These are phyloP conservation scores for Cercospora citrullina DNA, from an alignment of 2,329 filamentous ascomycete species.

Conservation along the genomic window DNA sequence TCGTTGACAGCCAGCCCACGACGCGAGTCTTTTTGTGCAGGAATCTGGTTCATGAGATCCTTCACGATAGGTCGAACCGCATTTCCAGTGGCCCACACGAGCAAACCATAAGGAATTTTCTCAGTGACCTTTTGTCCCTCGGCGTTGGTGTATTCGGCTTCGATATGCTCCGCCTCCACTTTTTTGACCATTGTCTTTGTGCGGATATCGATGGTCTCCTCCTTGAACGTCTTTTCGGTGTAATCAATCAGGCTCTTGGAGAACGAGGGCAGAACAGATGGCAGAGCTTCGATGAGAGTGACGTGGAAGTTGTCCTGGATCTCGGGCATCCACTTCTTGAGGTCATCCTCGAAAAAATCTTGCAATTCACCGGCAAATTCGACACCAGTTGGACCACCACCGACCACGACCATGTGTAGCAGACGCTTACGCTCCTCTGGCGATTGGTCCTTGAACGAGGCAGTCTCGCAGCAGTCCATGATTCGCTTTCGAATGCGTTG, in stretches of 20 bases:
- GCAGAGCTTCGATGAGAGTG: slow-evolving; percentile 93
- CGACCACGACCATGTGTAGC: slow-evolving; percentile 87
- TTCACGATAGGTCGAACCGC: slow-evolving; percentile 84
- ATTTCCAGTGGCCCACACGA: slow-evolving; percentile 98
- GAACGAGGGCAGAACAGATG: slow-evolving; percentile 94
- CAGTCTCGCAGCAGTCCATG: slow-evolving; percentile 99
- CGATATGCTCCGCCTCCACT: slow-evolving; percentile 87
- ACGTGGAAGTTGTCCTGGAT: slow-evolving; percentile 95
- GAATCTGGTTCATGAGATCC: slow-evolving; percentile 88
- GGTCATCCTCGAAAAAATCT: slow-evolving; percentile 97
- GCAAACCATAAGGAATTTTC: slow-evolving; percentile 85
- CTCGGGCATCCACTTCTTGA: slow-evolving; percentile 96
- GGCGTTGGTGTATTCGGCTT: slow-evolving; percentile 78
- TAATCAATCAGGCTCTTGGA: slow-evolving; percentile 99
- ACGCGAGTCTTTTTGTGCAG: slow-evolving; percentile 91
- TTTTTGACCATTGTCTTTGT: slow-evolving; percentile 99
- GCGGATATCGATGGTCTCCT: slow-evolving; percentile 95
- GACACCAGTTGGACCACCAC: slow-evolving; percentile 93
- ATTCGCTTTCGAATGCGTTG: slow-evolving; percentile 97
- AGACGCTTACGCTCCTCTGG: slow-evolving; percentile 87
- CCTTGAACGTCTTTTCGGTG: slow-evolving; percentile 97
- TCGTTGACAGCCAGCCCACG: slow-evolving; percentile 96
- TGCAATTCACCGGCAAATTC: slow-evolving; percentile 98
- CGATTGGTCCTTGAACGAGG: slow-evolving; percentile 94
- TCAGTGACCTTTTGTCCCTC: slow-evolving; percentile 82